Conservation (phyloP, 2,329 filamentous ascomycete species). For the Ceratocystis smalleyi region DNA sequence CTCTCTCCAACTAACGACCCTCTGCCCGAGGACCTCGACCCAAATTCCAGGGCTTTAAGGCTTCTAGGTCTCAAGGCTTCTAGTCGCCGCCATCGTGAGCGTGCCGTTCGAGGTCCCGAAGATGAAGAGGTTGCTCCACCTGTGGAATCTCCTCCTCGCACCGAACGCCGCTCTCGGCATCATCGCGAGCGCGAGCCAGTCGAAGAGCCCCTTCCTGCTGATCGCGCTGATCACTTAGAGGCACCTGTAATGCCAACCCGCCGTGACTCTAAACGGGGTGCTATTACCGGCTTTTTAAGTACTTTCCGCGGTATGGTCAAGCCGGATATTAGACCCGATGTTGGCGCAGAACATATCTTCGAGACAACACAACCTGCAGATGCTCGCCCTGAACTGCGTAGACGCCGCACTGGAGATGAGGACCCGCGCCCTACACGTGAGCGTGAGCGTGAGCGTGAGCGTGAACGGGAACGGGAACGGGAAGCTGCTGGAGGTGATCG, state of each 20-base stretch:
- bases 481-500: slow-evolving; percentile 22
- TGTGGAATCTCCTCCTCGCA: slow-evolving; percentile 11
- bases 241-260: slow-evolving; percentile 3
- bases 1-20: neutral
- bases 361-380: neutral
- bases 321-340: slow-evolving; percentile 23
- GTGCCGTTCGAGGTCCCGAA: slow-evolving; percentile 16
- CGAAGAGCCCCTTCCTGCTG: neutral
- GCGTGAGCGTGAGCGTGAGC: neutral
- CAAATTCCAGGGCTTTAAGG: slow-evolving; percentile 55
- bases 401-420: slow-evolving; percentile 5
- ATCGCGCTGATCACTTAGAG: slow-evolving; percentile 3
- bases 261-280: slow-evolving; percentile 13
- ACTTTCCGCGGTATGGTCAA: slow-evolving; percentile 36
- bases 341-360: neutral
- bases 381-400: slow-evolving; percentile 6
- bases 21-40: slow-evolving; percentile 3
- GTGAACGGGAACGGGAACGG: neutral
- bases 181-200: slow-evolving; percentile 8
- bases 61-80: slow-evolving; percentile 46
- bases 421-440: slow-evolving; percentile 1
- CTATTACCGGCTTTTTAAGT: slow-evolving; percentile 44
- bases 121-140: slow-evolving; percentile 11
- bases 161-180: slow-evolving; percentile 7
- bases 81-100: slow-evolving; percentile 15